Evolutionary conservation across 768 basidiomycete genomes (phyloP).

Genomic region (Crepidotus variabilis): DNA sequence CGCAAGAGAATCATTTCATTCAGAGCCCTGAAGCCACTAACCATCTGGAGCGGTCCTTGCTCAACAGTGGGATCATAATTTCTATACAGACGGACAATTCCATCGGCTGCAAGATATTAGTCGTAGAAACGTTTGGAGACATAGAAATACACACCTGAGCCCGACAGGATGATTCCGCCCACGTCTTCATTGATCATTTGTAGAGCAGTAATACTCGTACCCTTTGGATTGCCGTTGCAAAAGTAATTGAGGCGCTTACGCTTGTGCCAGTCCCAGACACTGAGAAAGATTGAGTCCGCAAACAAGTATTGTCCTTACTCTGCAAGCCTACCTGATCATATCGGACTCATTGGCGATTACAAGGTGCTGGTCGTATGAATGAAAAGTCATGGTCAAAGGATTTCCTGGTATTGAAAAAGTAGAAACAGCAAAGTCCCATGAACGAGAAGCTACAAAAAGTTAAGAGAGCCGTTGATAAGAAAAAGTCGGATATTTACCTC

Average conservation of each 20-base stretch:
- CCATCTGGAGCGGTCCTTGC: slow-evolving; percentile 80
- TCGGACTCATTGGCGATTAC: slow-evolving; percentile 83
- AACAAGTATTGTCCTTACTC: neutral
- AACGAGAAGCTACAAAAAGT: slow-evolving; percentile 42
- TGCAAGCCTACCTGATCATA: slow-evolving; percentile 72
- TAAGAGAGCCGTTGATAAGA: neutral
- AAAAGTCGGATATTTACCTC: slow-evolving; percentile 48
- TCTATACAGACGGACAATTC: slow-evolving; percentile 85
- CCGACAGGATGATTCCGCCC: slow-evolving; percentile 84
- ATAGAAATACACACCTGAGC: slow-evolving; percentile 57
- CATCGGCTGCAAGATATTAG: slow-evolving; percentile 61
- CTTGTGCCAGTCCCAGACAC: slow-evolving; percentile 94
- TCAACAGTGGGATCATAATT: slow-evolving; percentile 80
- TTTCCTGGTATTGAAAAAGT: slow-evolving; percentile 56
- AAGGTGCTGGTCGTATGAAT: slow-evolving; percentile 88
- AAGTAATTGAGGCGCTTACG: slow-evolving; percentile 77
- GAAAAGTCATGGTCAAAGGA: slow-evolving; percentile 81
- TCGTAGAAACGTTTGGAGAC: neutral
- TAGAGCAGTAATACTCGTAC: slow-evolving; percentile 81
- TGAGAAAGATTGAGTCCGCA: slow-evolving; percentile 24
- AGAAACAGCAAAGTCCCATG: slow-evolving; percentile 73
- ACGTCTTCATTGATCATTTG: slow-evolving; percentile 96
- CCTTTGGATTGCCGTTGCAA: slow-evolving; percentile 82
- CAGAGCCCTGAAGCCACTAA: slow-evolving; percentile 89
- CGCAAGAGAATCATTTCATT: slow-evolving; percentile 70